Evolutionary conservation across 1,284 basidiomycete species (phyloP).

Genomic region (Pyrrhoderma lamaoense): DNA sequence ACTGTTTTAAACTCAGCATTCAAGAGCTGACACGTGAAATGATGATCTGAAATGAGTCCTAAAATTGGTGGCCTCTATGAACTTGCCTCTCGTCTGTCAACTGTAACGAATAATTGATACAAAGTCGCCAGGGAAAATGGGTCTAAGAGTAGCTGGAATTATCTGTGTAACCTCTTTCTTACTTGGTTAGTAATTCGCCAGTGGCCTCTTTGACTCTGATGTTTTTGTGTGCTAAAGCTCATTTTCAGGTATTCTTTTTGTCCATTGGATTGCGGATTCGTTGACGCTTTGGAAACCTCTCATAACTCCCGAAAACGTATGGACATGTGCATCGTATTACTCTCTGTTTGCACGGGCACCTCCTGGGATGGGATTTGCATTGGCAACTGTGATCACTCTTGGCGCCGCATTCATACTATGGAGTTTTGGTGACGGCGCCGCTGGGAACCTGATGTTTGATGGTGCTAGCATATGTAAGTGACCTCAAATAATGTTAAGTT

Average conservation of each 20-base stretch:
- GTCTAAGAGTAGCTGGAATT: conserved; percentile 59
- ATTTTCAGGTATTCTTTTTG: conserved; percentile 68
- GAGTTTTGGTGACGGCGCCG: conserved; percentile 68
- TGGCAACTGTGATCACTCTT: conserved; percentile 45
- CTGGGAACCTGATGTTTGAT: conserved; percentile 81
- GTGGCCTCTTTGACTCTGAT: background rate
- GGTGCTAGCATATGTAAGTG: conserved; percentile 74
- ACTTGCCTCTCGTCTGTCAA: conserved; percentile 1
- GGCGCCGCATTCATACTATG: conserved; percentile 63
- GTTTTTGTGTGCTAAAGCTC: background rate
- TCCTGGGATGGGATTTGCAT: conserved; percentile 42
- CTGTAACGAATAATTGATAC: background rate
- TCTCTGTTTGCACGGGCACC: conserved; percentile 64
- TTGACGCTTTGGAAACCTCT: conserved; percentile 78
- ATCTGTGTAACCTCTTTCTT: conserved; percentile 71
- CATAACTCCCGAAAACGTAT: conserved; percentile 68
- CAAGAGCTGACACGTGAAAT: too few relatives aligned
- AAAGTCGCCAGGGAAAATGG: conserved; percentile 35
- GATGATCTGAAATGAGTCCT: too few relatives aligned
- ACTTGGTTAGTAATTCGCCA: conserved; percentile 42
- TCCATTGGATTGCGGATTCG: conserved; percentile 82
- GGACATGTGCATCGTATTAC: conserved; percentile 74
- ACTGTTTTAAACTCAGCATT: too few relatives aligned
- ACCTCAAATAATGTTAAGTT: background rate
- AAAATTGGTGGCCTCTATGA: too few relatives aligned